Base-by-base conservation (phyloP, 257 asterid genomes). In the Coffea canephora region DNA sequence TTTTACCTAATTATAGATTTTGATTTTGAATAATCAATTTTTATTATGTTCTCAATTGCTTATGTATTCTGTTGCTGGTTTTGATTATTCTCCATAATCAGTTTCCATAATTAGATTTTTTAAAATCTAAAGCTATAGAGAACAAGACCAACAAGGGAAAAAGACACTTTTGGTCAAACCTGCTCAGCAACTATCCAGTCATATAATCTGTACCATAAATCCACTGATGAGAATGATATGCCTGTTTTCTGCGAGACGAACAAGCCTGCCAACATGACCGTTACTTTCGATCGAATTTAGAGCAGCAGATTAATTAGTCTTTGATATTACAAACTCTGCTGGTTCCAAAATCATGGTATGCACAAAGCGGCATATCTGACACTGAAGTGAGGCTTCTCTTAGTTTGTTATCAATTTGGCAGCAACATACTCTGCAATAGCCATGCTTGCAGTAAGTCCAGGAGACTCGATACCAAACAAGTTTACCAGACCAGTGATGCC, bases 401-500 rank as follows among this genome's bases (percentile, higher is more conserved):
- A 10, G 72, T 3, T 39, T 75, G 74, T 50, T 66, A 70, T 34
- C 34, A 90, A 81, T 80, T 73, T 83, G 73, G 90, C 85, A 78
- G 94, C 90, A 87, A 94, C 94, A 77, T 87, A 83, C 76, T 91
- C 91, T 27, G 97, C 98, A 69, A 92, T 92, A 76, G 97, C 96
- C 86, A 94, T 62, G 59, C 94, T 80, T 79, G 97, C 87, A 73
- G 98, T 94, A 3, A 94, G 79, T 36, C 98, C 98, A 13, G 97
- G 98, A 48, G 98, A 92, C 83, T 94, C 98, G 39, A 94, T 91
- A 41, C 98, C 98, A 50, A 92, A 86, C 55, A 94, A 92, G 86
- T 91, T 92, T 11, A 94, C 68, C 9, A 94, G 90, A 13, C 97
- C 97, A 73, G 75, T 78, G 34, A 90, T 46, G 14, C 93, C 93